These are phyloP conservation scores for Aureobasidium sp. DNA, from an alignment of 2,329 filamentous ascomycete species.

Conservation along the genomic window DNA sequence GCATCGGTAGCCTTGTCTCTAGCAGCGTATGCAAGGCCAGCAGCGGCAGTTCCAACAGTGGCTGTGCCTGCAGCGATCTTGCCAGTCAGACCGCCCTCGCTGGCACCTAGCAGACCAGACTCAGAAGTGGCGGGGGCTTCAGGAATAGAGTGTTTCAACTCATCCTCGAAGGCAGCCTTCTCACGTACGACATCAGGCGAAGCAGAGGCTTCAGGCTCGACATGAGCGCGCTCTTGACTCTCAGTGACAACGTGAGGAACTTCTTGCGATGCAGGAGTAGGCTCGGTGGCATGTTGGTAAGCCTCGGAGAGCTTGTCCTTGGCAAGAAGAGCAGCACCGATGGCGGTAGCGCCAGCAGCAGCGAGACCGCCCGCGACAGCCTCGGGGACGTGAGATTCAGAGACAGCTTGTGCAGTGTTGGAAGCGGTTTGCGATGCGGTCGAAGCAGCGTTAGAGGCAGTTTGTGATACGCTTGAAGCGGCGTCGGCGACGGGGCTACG, in stretches of 20 bases:
- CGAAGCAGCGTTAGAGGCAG: background rate
- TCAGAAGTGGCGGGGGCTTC: slow-evolving; percentile 16
- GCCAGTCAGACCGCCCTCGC: slow-evolving; percentile 28
- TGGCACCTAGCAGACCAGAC: slow-evolving; percentile 27
- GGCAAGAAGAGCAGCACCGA: slow-evolving; percentile 26
- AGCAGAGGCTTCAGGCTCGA: slow-evolving; percentile 56
- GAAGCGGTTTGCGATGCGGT: background rate
- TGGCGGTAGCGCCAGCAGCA: slow-evolving; percentile 28
- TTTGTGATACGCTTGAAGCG: background rate
- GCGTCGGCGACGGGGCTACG: slow-evolving; percentile 17
- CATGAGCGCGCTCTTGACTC: slow-evolving; percentile 58
- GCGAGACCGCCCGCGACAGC: slow-evolving; percentile 32
- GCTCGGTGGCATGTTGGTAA: slow-evolving; percentile 14
- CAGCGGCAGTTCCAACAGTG: slow-evolving; percentile 28
- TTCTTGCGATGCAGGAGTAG: slow-evolving; percentile 22
- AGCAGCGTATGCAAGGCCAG: slow-evolving; percentile 27
- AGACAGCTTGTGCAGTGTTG: background rate
- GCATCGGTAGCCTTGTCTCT: slow-evolving; percentile 25
- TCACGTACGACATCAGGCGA: slow-evolving; percentile 43
- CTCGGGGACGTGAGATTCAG: slow-evolving; percentile 31
- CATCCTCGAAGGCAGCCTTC: slow-evolving; percentile 51
- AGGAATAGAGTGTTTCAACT: slow-evolving; percentile 46
- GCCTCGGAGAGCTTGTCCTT: slow-evolving; percentile 29
- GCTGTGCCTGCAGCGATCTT: slow-evolving; percentile 37
- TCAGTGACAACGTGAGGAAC: slow-evolving; percentile 59